phyloP scores from a whole-genome alignment of 805 yeast species.

The Vanderwaltozyma verrucispora region DNA sequence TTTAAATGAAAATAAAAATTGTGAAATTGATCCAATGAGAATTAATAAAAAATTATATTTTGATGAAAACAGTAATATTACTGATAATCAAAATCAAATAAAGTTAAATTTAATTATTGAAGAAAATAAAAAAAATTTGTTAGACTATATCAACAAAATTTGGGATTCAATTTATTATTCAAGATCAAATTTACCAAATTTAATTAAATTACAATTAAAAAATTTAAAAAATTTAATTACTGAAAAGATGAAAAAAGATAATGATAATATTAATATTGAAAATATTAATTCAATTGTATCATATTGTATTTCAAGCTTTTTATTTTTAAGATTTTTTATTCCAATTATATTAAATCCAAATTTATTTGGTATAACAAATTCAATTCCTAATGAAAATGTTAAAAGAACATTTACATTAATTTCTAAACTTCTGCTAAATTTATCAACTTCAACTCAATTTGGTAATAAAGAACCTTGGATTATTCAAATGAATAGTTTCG shows the following conservation, averaged over 20 bases:
- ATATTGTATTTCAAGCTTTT: conserved; percentile 72
- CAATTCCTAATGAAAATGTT: conserved; percentile 59
- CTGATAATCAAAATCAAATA: no score
- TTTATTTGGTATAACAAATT: conserved; percentile 58
- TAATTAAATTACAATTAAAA: conserved; percentile 53
- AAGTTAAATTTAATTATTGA: no score
- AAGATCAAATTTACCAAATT: conserved; percentile 63
- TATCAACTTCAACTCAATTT: conserved; percentile 68
- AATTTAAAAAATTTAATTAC: conserved; percentile 38
- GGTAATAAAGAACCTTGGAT: conserved; percentile 81
- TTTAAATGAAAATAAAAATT: conserved; percentile 39
- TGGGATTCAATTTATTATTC: conserved; percentile 62
- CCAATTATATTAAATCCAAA: conserved; percentile 91
- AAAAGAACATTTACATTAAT: conserved; percentile 74
- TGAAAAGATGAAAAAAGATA: conserved; percentile 48
- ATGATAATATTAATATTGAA: conserved; percentile 29
- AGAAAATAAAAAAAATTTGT: conserved; percentile 32
- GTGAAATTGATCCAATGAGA: conserved; percentile 76
- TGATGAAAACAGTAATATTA: conserved; percentile 28
- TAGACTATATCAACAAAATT: conserved; percentile 41
- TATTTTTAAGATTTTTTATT: conserved; percentile 76
- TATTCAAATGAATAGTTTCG: conserved; percentile 56
- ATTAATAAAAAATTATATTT: conserved; percentile 30
- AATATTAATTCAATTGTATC: conserved; percentile 32
- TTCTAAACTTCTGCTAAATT: conserved; percentile 67